Base-by-base conservation (phyloP, 805 yeast genomes). In the Yarrowia hollandica region DNA sequence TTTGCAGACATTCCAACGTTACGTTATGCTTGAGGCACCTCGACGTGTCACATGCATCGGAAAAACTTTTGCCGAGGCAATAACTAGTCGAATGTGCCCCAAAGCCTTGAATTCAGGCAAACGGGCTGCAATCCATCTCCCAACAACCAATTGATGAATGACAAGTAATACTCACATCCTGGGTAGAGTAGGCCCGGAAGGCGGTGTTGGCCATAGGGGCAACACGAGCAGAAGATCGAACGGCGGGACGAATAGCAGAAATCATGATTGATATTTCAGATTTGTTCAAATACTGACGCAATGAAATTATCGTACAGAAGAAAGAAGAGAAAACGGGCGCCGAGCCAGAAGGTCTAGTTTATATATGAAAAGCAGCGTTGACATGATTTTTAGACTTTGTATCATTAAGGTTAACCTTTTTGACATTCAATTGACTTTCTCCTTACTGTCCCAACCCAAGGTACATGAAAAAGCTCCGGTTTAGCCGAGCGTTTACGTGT, bases 131-230 rank as follows among this genome's bases (percentile, higher is more conserved):
- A 14, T 37, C 26, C 41, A 11, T 37, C 16, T 7, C 41, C 2
- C 16, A 21, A 10, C 34, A 42, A 18, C 23, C 50, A 26, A 26
- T 42, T 28, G 34, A 26, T 42, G 50, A 30, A 18, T 9, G 8
- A 18, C 15, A 4, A n/a, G n/a, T 8, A 16, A 48, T 48, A 48
- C 55, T 48, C 55, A 48, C 55, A 33, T 52, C 58, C 58, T 52
- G 16, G 58, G 58, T 52, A 21, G 58, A 52, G 58, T 52, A 52
- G 58, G 44, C 44, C 58, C 58, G 58, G 44, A 37, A 52, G 58
- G 58, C 58, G 35, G 42, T 26, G 58, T 35, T 37, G 58, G 44
- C 42, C 42, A 37, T 37, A 26, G 58, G 58, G 44, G 58, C 35
- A 26, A 37, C 42, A 26, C 58, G 58, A 19, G 16, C 33, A 34